phyloP scores from a whole-genome alignment of 2,329 filamentous ascomycete species.

The Trichoderma sp. region DNA sequence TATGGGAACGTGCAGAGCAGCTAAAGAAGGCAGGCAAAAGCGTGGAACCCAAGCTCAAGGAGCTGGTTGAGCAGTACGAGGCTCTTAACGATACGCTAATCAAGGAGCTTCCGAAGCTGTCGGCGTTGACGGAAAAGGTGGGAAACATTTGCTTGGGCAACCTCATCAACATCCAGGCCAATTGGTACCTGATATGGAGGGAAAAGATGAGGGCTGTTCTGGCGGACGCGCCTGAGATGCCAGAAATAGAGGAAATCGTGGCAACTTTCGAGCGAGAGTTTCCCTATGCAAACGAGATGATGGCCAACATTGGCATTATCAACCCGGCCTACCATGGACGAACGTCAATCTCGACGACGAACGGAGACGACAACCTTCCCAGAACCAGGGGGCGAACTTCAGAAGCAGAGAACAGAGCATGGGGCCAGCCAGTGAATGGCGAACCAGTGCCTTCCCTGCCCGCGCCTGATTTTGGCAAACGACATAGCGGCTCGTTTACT shows the following conservation, averaged over 20 bases:
- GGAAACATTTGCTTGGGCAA: constrained; percentile 81
- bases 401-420: background rate
- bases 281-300: constrained; percentile 70
- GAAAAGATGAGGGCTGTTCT: constrained; percentile 79
- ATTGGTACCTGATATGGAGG: constrained; percentile 82
- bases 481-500: constrained; percentile 66
- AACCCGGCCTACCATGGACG: constrained; percentile 69
- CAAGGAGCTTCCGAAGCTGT: constrained; percentile 85
- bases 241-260: constrained; percentile 72
- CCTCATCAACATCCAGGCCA: constrained; percentile 79
- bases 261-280: constrained; percentile 79
- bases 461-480: constrained; percentile 65
- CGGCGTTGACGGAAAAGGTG: constrained; percentile 75
- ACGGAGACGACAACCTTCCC: constrained; percentile 53
- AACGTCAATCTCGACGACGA: constrained; percentile 60
- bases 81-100: constrained; percentile 92
- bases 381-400: constrained; percentile 47
- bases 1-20: constrained; percentile 80
- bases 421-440: constrained; percentile 62
- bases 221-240: constrained; percentile 61
- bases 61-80: constrained; percentile 85
- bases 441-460: constrained; percentile 65
- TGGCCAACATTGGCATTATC: constrained; percentile 72
- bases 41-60: constrained; percentile 79
- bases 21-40: constrained; percentile 81